Conservation (phyloP, 306 rosid species). For the Prunus fruticosa region DNA sequence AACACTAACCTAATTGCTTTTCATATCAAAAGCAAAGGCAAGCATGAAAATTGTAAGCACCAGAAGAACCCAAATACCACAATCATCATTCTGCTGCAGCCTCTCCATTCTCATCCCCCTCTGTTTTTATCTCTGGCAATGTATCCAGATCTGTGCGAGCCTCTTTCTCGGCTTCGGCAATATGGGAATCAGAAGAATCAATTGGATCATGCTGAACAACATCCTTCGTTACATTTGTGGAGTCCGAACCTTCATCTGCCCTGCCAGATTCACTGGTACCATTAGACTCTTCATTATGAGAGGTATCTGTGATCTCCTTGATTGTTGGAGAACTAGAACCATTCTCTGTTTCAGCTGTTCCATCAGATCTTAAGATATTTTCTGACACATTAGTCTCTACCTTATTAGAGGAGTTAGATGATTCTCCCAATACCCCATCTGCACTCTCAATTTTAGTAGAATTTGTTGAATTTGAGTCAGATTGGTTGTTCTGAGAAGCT, state of each 20-base stretch:
- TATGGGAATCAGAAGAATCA: constrained; percentile 58
- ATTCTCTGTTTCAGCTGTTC: constrained; percentile 36
- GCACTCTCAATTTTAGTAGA: constrained; percentile 34
- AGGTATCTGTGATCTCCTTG: constrained; percentile 36
- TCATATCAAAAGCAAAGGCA: constrained; percentile 13
- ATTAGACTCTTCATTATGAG: constrained; percentile 39
- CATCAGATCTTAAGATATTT: constrained; percentile 19
- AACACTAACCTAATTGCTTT: constrained; percentile 21
- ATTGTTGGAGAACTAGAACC: constrained; percentile 12
- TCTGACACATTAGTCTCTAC: constrained; percentile 28
- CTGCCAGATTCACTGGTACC: constrained; percentile 27
- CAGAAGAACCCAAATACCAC: constrained; percentile 18
- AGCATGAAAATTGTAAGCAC: constrained; percentile 19
- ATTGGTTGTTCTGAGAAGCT: constrained; percentile 32
- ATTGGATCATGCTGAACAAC: constrained; percentile 55
- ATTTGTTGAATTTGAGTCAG: constrained; percentile 20
- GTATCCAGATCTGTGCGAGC: constrained; percentile 64
- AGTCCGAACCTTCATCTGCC: constrained; percentile 32
- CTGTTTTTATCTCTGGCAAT: constrained; percentile 56
- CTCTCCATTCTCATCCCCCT: constrained; percentile 52
- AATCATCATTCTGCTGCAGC: constrained; percentile 53
- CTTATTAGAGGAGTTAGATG: constrained; percentile 25
- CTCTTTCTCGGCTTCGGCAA: constrained; percentile 39
- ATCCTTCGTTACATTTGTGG: constrained; percentile 32
- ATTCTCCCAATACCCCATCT: constrained; percentile 32